Evolutionary conservation across 1,284 basidiomycete species (phyloP), one percentile per base, ranked within the genome.

Genomic region (Naganishia cerealis): DNA sequence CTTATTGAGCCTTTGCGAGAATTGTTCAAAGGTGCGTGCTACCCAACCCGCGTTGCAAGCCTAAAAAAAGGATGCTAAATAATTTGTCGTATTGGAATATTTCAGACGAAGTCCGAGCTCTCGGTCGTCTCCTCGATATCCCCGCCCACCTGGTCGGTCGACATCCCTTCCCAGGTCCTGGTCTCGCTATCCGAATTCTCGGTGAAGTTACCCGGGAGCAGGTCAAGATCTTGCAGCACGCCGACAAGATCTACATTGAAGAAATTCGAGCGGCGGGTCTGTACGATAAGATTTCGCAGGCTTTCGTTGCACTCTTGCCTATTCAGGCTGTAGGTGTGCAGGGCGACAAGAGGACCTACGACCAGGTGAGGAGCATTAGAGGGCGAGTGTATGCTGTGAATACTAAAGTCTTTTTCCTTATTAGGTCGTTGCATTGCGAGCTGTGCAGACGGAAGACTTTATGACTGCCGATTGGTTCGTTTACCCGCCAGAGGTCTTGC

Each of bases 151-250:
- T 99, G 53, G 95, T 99, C 38, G 91, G 93, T 72, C 88, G 96
- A 8, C 96, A 99, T 81, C 96, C 96, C n/a, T 99, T 99, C 88
- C 96, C 96, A 24, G 96, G 95, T 1, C 96, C 96, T 2, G 96
- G 95, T 65, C 88, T 99, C 55, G 95, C 96, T n/a, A 99, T 99
- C 78, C 92, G 96, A 52, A 99, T 99, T 73, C 86, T 99, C 26
- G 96, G 96, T 1, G 90, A 92, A 53, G 92, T 99, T 67, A 97
- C 88, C 24, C 87, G 90, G 58, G 90, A 90, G 50, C 96, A 99
- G 82, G 94, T 99, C 72, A 85, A 87, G 75, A 92, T 96, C 72
- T 84, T 96, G n/a, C 96, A 99, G 80, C 87, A 90, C 63, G 96
- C 95, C 1, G 96, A 99, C 80, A 86, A 83, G 75, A 99, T 99